These are phyloP conservation scores for Coemansia sp. DNA, from an alignment of 192 early-diverging fungal genomes.

Conservation along the genomic window DNA sequence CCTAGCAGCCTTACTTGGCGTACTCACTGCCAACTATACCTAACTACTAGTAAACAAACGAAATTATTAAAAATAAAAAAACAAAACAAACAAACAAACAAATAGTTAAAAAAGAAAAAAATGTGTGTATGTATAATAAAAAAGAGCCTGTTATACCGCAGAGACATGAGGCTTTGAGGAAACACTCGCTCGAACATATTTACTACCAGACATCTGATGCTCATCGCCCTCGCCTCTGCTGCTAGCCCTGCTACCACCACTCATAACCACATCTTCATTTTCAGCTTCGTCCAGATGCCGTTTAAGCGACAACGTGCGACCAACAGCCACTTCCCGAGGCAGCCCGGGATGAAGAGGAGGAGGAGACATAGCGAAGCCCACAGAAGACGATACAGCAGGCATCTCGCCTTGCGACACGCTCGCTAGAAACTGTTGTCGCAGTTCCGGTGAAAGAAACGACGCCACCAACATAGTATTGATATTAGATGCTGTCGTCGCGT, in stretches of 20 bases:
- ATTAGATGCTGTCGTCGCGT: conserved; percentile 13
- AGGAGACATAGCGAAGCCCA: neutral
- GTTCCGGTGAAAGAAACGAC: conserved; percentile 38
- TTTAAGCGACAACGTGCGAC: conserved; percentile 37
- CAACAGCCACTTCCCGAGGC: conserved; percentile 1
- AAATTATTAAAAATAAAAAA: too few species aligned
- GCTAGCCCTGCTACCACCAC: conserved; percentile 9
- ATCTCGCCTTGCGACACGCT: neutral
- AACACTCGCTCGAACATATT: conserved; percentile 41
- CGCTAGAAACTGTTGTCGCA: conserved; percentile 21
- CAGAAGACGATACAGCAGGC: neutral
- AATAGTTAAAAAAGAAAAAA: conserved; percentile 1
- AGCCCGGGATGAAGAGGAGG: neutral
- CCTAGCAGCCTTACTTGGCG: neutral
- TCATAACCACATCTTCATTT: conserved; percentile 24
- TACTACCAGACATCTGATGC: conserved; percentile 21
- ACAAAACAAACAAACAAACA: neutral
- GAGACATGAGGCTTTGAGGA: conserved; percentile 28
- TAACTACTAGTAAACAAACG: neutral
- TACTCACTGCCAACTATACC: neutral
- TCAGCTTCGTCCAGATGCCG: conserved; percentile 44
- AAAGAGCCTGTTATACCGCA: conserved; percentile 13
- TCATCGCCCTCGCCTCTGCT: conserved; percentile 27
- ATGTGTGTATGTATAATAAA: neutral
- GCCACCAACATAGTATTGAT: conserved; percentile 41